Conservation (phyloP, 192 early-diverging fungal genomes). For the Chytriomyces sp. region DNA sequence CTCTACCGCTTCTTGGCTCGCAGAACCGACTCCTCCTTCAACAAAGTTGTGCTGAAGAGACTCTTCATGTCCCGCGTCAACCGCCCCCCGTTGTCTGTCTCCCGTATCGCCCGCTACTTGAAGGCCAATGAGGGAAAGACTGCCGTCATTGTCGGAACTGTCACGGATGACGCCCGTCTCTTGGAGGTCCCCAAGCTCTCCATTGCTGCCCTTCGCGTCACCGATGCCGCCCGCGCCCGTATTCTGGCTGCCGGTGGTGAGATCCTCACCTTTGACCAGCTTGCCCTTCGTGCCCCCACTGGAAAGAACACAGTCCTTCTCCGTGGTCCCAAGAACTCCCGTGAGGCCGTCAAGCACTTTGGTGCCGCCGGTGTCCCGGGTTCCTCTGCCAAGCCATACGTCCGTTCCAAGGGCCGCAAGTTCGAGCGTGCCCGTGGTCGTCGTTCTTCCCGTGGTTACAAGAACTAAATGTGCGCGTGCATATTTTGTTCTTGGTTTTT, state of each 20-base stretch:
- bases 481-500: neutral
- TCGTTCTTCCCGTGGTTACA: constrained; percentile 98
- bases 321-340: constrained; percentile 91
- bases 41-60: constrained; percentile 98
- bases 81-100: constrained; percentile 92
- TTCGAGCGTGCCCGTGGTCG: constrained; percentile 99
- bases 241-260: constrained; percentile 99
- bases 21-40: constrained; percentile 97
- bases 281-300: constrained; percentile 96
- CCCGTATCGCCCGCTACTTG: constrained; percentile 80
- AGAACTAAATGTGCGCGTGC: constrained; percentile 46
- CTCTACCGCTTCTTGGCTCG: constrained; percentile 99
- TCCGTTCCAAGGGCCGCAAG: constrained; percentile 99
- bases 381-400: constrained; percentile 72
- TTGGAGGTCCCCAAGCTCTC: constrained; percentile 93
- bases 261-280: constrained; percentile 97
- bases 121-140: constrained; percentile 84
- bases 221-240: constrained; percentile 93
- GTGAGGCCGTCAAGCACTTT: constrained; percentile 99
- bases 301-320: constrained; percentile 94
- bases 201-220: constrained; percentile 93
- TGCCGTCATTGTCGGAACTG: constrained; percentile 92
- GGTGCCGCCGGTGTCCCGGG: constrained; percentile 79
- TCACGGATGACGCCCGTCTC: constrained; percentile 95
- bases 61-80: constrained; percentile 98